Evolutionary conservation across 805 yeast species (phyloP).

Genomic region (Pichia cephalocereana): DNA sequence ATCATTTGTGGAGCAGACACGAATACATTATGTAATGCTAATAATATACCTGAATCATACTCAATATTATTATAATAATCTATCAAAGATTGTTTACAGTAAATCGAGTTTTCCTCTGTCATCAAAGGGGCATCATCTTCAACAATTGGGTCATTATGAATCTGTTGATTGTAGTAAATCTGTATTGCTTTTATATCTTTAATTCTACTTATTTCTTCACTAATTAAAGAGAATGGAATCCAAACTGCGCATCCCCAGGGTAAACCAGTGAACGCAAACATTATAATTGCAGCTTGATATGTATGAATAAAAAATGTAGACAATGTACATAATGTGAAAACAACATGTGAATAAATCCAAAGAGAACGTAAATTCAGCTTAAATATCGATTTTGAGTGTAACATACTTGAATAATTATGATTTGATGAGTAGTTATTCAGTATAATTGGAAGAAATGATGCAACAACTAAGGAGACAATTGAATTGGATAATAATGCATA

Average conservation of each 20-base stretch:
- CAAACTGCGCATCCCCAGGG: conserved; percentile 61
- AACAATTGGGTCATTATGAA: not conserved
- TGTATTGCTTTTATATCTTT: conserved; percentile 35
- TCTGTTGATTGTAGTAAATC: conserved; percentile 14
- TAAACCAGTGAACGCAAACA: conserved; percentile 47
- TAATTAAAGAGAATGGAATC: conserved; percentile 57
- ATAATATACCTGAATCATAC: conserved; percentile 46
- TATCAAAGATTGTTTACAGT: conserved; percentile 16
- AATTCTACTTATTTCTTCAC: conserved; percentile 46
- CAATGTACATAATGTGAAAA: conserved; percentile 40
- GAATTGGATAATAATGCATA: conserved; percentile 43
- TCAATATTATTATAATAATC: conserved; percentile 32
- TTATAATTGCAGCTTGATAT: conserved; percentile 34
- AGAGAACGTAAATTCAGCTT: conserved; percentile 26
- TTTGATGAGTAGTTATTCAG: conserved; percentile 16
- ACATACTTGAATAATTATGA: not conserved
- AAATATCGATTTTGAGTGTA: not conserved
- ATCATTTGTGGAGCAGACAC: conserved; percentile 51
- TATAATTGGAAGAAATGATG: conserved; percentile 35
- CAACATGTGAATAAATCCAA: conserved; percentile 43
- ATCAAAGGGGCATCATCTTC: conserved; percentile 7
- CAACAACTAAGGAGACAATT: conserved; percentile 35
- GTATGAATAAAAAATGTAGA: conserved; percentile 36
- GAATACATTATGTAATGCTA: conserved; percentile 51
- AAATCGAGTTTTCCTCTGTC: conserved; percentile 8